Evolutionary conservation across 2,329 filamentous ascomycete genomes (phyloP), one percentile per base, ranked within the genome.

Genomic region (Epichloe sp.): DNA sequence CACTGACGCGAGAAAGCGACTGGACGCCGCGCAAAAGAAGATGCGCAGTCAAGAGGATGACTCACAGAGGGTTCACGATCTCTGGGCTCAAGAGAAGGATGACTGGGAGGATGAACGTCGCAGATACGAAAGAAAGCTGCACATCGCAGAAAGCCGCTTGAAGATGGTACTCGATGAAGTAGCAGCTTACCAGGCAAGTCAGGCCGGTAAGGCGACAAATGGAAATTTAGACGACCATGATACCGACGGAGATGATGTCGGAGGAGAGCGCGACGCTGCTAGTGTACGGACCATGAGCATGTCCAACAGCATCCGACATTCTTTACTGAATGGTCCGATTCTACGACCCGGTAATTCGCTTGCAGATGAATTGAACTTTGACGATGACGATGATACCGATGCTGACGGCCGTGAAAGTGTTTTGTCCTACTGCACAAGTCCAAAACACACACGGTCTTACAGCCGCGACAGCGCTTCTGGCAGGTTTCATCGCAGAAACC

Each of bases 331-430:
- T 55, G 74, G 75, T 4, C 65, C 71, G 10, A 68, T 71, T 19
- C 84, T 83, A 61, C 62, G 71, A 4, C 82, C 80, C 58, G 86
- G 85, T 1, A 68, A 88, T 53, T 95, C 85, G 55, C 74, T 98
- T 41, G 93, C 93, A 0, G 90, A 97, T 59, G 93, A 98, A 68
- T 76, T 98, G 50, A 83, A 87, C 55, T 86, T 95, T 55, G 86
- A 91, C 51, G 87, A 90, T 35, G 75, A 79, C 43, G 78, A 80
- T 50, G 72, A 86, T 55, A 84, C 85, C 37, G 83, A 90, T 55
- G 77, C 83, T 44, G 85, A 88, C 47, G 82, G 83, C 2, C 79
- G 82, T 38, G 78, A 83, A 51, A 85, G 79, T 54, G 72, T 74
- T 15, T 59, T 82, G 47, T 83, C 80, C 3, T 67, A 70, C 52